Base-by-base conservation (phyloP, 1,139 yeast genomes). In the Candida tropicalis region DNA sequence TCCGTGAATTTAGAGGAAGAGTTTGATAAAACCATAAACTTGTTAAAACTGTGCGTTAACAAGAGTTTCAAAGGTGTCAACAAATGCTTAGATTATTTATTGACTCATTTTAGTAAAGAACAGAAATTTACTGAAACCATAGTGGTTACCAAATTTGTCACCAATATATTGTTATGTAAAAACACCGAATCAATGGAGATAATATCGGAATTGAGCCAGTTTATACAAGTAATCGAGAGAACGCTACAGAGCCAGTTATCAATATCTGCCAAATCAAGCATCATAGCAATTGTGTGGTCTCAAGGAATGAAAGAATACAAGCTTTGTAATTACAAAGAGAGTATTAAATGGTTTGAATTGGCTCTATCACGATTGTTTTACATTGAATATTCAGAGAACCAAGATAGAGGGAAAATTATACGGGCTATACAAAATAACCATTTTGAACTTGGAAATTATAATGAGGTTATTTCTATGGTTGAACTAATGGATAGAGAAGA, bases 231-330 rank as follows among this genome's bases (percentile, higher is more conserved):
- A 7, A 50, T 59, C 1, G 63, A 63, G 33, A 60, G 52, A 25
- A 51, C 54, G 3, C 52, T 63, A 12, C 23, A 47, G 2, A 53
- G 40, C 42, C 32, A 46, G 3, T 40, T 63, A 3, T 52, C 60
- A 0, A 49, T 47, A 24, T 53, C 54, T 12, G 52, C 61, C 4
- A 45, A 59, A 10, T 52, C 58, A 10, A 50, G 65, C 26, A 35
- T 56, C 0, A 48, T 58, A 3, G 56, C 66, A 1, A 45, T 65
- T 28, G 36, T 66, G n/a, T 66, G 68, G 68, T 63, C 62, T n/a
- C 45, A 48, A 16, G 67, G 66, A 0, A 58, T 58, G 35, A 43
- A 46, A 11, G 47, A 46, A 7, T 44, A 47, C 28, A 63, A 64
- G 29, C 46, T 44, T 3, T 40, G 35, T 1, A 41, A 49, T 7